phyloP scores from a whole-genome alignment of 2,329 filamentous ascomycete genomes.

The Fusarium tuaranense region DNA sequence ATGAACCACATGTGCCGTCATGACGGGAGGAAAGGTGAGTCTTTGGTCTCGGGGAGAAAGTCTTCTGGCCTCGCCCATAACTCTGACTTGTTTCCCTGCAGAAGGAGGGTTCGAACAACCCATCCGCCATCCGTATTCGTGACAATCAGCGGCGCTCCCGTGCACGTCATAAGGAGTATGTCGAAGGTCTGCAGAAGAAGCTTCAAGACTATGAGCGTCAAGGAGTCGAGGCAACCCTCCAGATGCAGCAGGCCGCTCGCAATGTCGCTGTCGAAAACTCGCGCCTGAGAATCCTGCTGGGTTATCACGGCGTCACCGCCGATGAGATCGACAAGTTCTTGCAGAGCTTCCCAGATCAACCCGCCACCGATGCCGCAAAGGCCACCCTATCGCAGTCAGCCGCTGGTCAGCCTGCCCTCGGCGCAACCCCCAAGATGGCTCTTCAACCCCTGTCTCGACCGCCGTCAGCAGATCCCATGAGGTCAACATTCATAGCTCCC shows the following conservation, averaged over 20 bases:
- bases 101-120: conserved; percentile 45
- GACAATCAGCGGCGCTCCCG: conserved; percentile 67
- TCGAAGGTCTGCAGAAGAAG: conserved; percentile 60
- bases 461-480: conserved; percentile 29
- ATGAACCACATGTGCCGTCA: conserved; percentile 37
- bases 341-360: conserved; percentile 49
- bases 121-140: conserved; percentile 55
- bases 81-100: conserved; percentile 38
- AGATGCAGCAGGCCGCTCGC: conserved; percentile 66
- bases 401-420: conserved; percentile 16
- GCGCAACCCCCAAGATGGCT: conserved; percentile 31
- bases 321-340: conserved; percentile 56
- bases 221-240: conserved; percentile 61
- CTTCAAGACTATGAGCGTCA: conserved; percentile 61
- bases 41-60: conserved; percentile 19
- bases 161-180: conserved; percentile 62
- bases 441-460: conserved; percentile 38
- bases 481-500: conserved; percentile 25
- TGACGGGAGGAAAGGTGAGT: conserved; percentile 48
- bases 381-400: conserved; percentile 37
- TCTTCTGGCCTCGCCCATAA: conserved; percentile 17
- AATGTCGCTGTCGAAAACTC: conserved; percentile 62
- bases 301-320: conserved; percentile 52
- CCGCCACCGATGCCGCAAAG: conserved; percentile 45
- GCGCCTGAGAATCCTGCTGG: conserved; percentile 57